Conservation (phyloP, 345 rosid species). For the Bruguiera gymnorhiza region DNA sequence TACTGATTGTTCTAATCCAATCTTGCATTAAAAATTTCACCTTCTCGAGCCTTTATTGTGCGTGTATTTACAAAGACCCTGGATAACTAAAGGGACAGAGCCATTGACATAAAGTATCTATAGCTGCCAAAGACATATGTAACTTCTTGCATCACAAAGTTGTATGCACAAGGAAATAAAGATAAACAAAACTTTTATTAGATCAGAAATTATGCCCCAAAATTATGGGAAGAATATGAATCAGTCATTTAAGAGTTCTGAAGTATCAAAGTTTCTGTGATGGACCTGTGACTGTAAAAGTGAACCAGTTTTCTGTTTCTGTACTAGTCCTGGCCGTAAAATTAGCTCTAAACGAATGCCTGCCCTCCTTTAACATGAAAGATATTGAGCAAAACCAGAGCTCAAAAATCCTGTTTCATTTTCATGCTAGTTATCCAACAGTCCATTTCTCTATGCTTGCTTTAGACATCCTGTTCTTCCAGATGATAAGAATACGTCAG, state of each 20-base stretch:
- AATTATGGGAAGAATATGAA: conserved; percentile 7
- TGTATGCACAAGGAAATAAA: neutral
- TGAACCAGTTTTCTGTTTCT: conserved; percentile 14
- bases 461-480: conserved; percentile 5
- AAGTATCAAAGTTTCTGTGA: neutral
- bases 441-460: neutral
- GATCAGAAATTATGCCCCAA: neutral
- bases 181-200: neutral
- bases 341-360: neutral
- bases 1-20: too few relatives aligned
- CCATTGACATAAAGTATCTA: too few relatives aligned
- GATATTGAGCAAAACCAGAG: conserved; percentile 1
- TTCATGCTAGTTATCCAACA: neutral
- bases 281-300: conserved; percentile 16
- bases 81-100: too few relatives aligned
- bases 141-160: neutral
- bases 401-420: neutral
- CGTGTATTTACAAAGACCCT: too few relatives aligned
- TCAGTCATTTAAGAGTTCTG: conserved; percentile 3
- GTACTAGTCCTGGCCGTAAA: conserved; percentile 10
- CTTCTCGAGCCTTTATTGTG: too few relatives aligned
- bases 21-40: too few relatives aligned
- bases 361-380: neutral
- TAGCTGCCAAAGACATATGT: too few relatives aligned
- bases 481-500: conserved; percentile 10